These are phyloP conservation scores for Musa troglodytarum DNA, from an alignment of 176 grass and related monocot genomes.

Conservation along the genomic window DNA sequence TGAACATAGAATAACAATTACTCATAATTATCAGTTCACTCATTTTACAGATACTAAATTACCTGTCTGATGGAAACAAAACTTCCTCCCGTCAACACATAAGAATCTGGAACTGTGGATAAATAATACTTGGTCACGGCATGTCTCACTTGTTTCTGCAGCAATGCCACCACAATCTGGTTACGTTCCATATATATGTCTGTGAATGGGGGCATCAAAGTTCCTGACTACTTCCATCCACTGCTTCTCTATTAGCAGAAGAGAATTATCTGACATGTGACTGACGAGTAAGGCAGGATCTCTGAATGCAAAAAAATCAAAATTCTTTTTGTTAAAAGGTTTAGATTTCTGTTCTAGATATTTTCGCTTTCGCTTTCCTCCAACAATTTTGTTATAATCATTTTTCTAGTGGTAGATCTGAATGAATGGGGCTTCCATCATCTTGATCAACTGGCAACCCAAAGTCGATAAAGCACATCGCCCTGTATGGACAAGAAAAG, in stretches of 20 bases:
- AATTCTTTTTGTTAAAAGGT: slow-evolving; percentile 37
- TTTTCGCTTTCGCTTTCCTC: slow-evolving; percentile 47
- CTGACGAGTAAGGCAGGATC: slow-evolving; percentile 68
- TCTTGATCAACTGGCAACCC: slow-evolving; percentile 53
- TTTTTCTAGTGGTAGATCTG: slow-evolving; percentile 24
- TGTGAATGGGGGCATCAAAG: slow-evolving; percentile 56
- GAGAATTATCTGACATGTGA: slow-evolving; percentile 58
- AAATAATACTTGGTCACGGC: not conserved
- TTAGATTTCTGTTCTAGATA: slow-evolving; percentile 33
- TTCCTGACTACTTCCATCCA: slow-evolving; percentile 75
- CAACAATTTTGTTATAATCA: slow-evolving; percentile 19
- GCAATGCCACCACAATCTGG: not conserved
- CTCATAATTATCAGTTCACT: not conserved
- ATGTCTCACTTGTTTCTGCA: not conserved
- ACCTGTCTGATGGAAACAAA: not conserved
- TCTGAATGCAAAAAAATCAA: slow-evolving; percentile 57
- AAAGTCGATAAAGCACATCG: slow-evolving; percentile 95
- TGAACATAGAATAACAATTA: not conserved
- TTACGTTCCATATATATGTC: slow-evolving; percentile 79
- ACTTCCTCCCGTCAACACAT: not conserved
- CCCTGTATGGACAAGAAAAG: slow-evolving; percentile 34
- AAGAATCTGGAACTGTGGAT: not conserved
- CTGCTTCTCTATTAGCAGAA: slow-evolving; percentile 71
- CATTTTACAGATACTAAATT: not conserved
- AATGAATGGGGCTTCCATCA: slow-evolving; percentile 25